Evolutionary conservation across 208 protist genomes (phyloP).

Genomic region (Trypanosoma cruzi): DNA sequence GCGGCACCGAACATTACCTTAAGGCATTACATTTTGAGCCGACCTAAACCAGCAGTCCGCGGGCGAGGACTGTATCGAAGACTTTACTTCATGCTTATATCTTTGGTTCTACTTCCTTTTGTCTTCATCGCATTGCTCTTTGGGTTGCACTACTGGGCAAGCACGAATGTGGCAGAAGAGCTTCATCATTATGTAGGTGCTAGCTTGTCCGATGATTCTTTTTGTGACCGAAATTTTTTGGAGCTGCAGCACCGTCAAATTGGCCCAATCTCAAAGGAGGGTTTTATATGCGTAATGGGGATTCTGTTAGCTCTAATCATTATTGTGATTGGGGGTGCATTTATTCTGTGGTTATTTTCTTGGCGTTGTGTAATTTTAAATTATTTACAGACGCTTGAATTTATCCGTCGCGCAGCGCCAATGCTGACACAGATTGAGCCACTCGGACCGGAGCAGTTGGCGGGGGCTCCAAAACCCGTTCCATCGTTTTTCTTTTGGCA

Average conservation of each 20-base stretch:
- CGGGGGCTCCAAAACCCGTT: background rate
- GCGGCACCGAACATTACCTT: background rate
- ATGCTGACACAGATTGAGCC: slow-evolving; percentile 12
- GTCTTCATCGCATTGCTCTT: slow-evolving; percentile 32
- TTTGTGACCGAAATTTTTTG: background rate
- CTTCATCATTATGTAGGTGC: background rate
- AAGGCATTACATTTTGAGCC: background rate
- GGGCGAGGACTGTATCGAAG: background rate
- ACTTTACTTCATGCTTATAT: slow-evolving; percentile 1
- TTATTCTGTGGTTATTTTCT: slow-evolving; percentile 11
- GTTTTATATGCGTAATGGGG: slow-evolving; percentile 35
- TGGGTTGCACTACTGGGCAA: slow-evolving; percentile 48
- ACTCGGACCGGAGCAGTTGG: background rate
- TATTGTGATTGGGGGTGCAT: slow-evolving; percentile 7
- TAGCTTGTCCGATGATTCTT: background rate
- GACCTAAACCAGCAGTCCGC: background rate
- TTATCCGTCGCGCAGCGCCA: slow-evolving; percentile 9
- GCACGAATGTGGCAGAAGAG: background rate
- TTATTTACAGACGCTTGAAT: slow-evolving; percentile 5
- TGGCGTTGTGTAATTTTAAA: slow-evolving; percentile 20
- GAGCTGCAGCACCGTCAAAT: background rate
- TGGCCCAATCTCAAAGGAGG: slow-evolving; percentile 21
- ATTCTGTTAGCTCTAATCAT: slow-evolving; percentile 32
- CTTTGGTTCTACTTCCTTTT: slow-evolving; percentile 28
- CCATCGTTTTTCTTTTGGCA: background rate